Percentiles rank a stretch among this genome's conserved stretches.
Conservation (phyloP, 768 basidiomycete genomes). For the Amanita rimosa region DNA sequence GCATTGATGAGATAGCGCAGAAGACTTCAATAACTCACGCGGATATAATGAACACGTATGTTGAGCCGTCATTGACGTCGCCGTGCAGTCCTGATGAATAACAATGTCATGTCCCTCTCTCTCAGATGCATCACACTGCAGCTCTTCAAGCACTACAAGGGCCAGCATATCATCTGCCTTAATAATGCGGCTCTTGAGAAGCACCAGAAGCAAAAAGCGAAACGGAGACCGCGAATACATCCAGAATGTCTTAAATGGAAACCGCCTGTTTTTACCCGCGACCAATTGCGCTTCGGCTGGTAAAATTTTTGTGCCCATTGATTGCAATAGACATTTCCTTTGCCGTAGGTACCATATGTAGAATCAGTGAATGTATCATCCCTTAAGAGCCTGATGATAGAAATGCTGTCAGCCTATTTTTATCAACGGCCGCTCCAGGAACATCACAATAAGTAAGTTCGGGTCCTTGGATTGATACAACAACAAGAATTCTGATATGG, state of each 20-base stretch:
- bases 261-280: conserved; percentile 86
- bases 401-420: background rate
- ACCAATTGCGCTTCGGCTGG: conserved; percentile 74
- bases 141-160: conserved; percentile 93
- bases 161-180: conserved; percentile 86
- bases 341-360: background rate
- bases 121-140: conserved; percentile 88
- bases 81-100: conserved; percentile 5
- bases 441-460: background rate
- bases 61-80: conserved; percentile 23
- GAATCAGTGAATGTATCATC: background rate
- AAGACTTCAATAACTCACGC: conserved; percentile 90
- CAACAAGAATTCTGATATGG: conserved; percentile 5
- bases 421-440: background rate
- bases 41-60: conserved; percentile 95
- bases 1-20: conserved; percentile 95
- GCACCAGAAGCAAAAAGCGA: conserved; percentile 74
- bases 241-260: conserved; percentile 84
- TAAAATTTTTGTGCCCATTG: conserved; percentile 17
- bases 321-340: background rate
- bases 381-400: background rate
- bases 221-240: conserved; percentile 69
- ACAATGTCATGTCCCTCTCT: conserved; percentile 3
- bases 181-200: conserved; percentile 87
- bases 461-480: background rate